Percentiles rank a stretch among this genome's conserved stretches.
Conservation (phyloP, 176 grass and related monocot genomes). For the Echinochloa phyllopogon region DNA sequence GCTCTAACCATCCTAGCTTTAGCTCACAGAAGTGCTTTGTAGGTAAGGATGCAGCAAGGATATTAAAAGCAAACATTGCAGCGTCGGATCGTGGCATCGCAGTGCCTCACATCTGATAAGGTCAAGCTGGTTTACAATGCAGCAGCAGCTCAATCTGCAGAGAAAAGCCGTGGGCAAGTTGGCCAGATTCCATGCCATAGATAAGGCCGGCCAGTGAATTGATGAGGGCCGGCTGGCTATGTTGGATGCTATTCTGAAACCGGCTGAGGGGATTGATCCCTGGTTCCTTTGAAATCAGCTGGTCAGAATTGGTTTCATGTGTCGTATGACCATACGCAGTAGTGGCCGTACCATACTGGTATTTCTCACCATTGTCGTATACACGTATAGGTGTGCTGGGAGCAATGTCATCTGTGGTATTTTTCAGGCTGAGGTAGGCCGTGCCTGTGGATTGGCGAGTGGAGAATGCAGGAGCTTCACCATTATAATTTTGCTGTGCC, state of each 20-base stretch:
- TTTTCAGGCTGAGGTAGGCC: not conserved
- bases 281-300: slow-evolving; percentile 27
- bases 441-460: not conserved
- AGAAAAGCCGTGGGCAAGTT: slow-evolving; percentile 46
- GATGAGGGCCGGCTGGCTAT: slow-evolving; percentile 31
- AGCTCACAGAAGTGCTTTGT: slow-evolving; percentile 17
- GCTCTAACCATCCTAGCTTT: slow-evolving; percentile 35
- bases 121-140: slow-evolving; percentile 38
- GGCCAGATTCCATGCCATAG: slow-evolving; percentile 43
- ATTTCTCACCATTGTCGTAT: not conserved
- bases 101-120: slow-evolving; percentile 52
- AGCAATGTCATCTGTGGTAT: not conserved
- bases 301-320: not conserved
- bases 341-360: not conserved
- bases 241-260: slow-evolving; percentile 56
- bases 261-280: slow-evolving; percentile 46
- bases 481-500: not conserved
- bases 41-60: slow-evolving; percentile 19
- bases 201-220: slow-evolving; percentile 42
- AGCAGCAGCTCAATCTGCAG: slow-evolving; percentile 41
- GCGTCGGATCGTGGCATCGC: slow-evolving; percentile 41
- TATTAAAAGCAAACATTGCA: slow-evolving; percentile 48
- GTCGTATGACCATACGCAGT: not conserved
- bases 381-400: not conserved
- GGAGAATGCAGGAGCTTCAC: slow-evolving; percentile 4